Percentiles rank a stretch among this genome's conserved stretches.
These are phyloP conservation scores for Iris pallida DNA, from an alignment of 116 monocot genomes.

Conservation along the genomic window DNA sequence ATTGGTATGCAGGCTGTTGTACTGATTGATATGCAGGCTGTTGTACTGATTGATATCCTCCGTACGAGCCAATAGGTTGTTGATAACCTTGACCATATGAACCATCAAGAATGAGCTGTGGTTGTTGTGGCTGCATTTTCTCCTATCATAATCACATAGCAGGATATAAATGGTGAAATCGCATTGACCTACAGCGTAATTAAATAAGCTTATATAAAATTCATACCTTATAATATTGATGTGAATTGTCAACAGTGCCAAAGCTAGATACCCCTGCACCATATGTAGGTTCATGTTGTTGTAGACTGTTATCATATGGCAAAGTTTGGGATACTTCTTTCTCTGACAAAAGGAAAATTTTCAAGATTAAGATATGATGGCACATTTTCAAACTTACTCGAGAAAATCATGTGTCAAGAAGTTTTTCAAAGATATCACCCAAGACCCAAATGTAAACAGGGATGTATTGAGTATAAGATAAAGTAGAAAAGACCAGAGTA, in stretches of 20 bases:
- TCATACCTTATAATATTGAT: constrained; percentile 6
- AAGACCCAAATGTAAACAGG: not conserved
- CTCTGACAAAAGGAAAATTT: constrained; percentile 20
- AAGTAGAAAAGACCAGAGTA: not conserved
- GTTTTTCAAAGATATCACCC: not conserved
- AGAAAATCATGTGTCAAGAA: not conserved
- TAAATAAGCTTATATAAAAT: not conserved
- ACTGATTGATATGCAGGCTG: not conserved
- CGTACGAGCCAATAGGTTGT: constrained; percentile 30
- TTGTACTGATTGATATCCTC: constrained; percentile 44
- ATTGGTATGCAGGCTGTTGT: not conserved
- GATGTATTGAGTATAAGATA: not conserved
- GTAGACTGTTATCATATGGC: constrained; percentile 13
- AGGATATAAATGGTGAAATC: not conserved
- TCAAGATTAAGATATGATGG: not conserved
- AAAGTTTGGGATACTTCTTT: constrained; percentile 20
- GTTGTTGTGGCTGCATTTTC: not conserved
- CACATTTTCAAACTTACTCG: not conserved
- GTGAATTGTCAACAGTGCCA: constrained; percentile 3
- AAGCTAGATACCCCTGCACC: constrained; percentile 20
- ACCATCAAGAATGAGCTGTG: not conserved
- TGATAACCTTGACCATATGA: constrained; percentile 37
- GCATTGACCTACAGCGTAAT: not conserved
- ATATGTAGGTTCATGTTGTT: constrained; percentile 28
- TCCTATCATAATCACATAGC: not conserved